phyloP scores from a whole-genome alignment of 176 grass and related monocot species.

The Ampelocalamus luodianensis region DNA sequence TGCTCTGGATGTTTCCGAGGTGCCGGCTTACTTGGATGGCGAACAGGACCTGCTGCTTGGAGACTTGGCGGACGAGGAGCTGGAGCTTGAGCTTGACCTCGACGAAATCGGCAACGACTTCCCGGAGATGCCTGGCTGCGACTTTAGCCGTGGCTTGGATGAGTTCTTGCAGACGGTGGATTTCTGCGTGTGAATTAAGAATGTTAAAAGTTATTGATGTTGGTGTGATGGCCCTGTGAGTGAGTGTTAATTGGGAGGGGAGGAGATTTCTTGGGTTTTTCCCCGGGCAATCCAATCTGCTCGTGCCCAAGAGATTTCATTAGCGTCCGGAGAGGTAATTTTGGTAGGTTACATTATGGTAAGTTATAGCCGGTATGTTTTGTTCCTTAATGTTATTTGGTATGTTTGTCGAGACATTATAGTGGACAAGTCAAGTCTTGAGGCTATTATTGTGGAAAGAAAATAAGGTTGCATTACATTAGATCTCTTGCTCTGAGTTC shows the following conservation, averaged over 20 bases:
- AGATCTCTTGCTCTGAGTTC: background rate
- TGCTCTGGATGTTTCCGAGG: constrained; percentile 35
- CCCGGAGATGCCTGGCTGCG: constrained; percentile 7
- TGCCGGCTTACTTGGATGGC: constrained; percentile 25
- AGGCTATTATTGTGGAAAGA: constrained; percentile 42
- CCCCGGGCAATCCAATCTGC: constrained; percentile 41
- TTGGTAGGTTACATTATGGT: constrained; percentile 52
- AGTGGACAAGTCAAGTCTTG: constrained; percentile 39
- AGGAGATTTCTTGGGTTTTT: constrained; percentile 62
- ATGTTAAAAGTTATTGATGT: constrained; percentile 19
- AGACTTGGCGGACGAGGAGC: constrained; percentile 34
- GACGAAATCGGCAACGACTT: constrained; percentile 30
- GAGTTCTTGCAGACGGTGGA: constrained; percentile 46
- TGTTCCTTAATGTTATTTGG: background rate
- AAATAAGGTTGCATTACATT: constrained; percentile 18
- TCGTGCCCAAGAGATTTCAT: constrained; percentile 44
- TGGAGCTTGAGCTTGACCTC: constrained; percentile 34
- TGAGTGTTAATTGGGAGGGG: constrained; percentile 8
- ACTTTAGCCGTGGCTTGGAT: constrained; percentile 51
- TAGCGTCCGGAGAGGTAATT: constrained; percentile 47
- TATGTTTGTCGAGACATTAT: constrained; percentile 50
- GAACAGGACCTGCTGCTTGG: constrained; percentile 50
- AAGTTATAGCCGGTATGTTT: constrained; percentile 42
- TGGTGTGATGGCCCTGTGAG: constrained; percentile 43
- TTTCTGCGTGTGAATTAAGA: constrained; percentile 58